Base-by-base conservation (phyloP, 768 basidiomycete genomes). In the Fibroporia radiculosa region DNA sequence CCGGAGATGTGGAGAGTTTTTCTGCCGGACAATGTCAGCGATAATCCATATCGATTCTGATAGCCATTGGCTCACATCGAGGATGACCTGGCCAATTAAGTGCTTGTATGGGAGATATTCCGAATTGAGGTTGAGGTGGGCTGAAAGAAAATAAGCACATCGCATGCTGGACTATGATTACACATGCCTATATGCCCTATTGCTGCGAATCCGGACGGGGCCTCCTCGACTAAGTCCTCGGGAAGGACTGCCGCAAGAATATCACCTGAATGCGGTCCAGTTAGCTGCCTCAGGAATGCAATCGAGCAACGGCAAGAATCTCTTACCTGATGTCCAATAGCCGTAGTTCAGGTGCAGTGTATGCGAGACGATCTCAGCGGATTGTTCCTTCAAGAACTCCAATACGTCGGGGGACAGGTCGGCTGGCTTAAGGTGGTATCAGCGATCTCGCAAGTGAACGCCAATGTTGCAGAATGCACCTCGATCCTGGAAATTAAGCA, bases 101-200 rank as follows among this genome's bases (percentile, higher is more conserved):
- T 86, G 64, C 60, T 91, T 92, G 67, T 86, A 98, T 2, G 93
- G 92, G 24, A 97, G 61, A 66, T 93, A 98, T 61, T 93, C 86
- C 14, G 83, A 78, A 52, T 84, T 79, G 26, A 99, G 74, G 60
- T 99, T 99, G 40, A 97, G 64, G 60, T 98, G 96, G 0, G 90
- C 95, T 96, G 45, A 10, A 11, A 23, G 1, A 34, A 1, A 4
- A 40, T 34, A 16, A 8, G 32, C 1, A 43, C 16, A 33, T 6
- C 14, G 27, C 6, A 33, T 40, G 6, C 53, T 25, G 47, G 40
- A 43, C 16, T n/a, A 11, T 40, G 14, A n/a, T n/a, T 18, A 24
- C 3, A 40, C 77, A 43, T 54, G 87, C 93, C 93, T 40, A 99
- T 81, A 62, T 99, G 96, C 0, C 95, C 95, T 1, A 80, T 87